These are phyloP conservation scores for Lanmaoa pseudosensibilis DNA, from an alignment of 768 basidiomycete genomes.

Conservation along the genomic window DNA sequence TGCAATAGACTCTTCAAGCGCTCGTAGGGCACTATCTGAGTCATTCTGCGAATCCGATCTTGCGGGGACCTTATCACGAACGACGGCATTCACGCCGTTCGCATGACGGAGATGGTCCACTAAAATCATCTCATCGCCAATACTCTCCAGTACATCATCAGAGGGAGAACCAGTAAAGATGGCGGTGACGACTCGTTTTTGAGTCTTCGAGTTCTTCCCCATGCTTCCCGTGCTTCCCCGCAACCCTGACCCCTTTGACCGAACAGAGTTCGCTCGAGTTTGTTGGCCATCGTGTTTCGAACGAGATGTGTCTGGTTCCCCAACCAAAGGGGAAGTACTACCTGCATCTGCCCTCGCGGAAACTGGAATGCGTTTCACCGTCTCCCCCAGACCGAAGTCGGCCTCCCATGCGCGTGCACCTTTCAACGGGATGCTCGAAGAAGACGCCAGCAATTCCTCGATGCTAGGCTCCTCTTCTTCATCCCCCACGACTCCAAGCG, in stretches of 20 bases:
- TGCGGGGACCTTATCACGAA: not conserved
- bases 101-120: not conserved
- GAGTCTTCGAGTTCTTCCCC: slow-evolving; percentile 7
- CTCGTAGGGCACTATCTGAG: slow-evolving; percentile 9
- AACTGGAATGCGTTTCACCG: slow-evolving; percentile 29
- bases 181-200: slow-evolving; percentile 30
- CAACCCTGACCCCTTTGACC: not conserved
- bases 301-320: not conserved
- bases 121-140: not conserved
- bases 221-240: slow-evolving; percentile 9
- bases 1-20: slow-evolving; percentile 27
- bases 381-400: slow-evolving; percentile 30
- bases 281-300: not conserved
- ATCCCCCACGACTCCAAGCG: not conserved
- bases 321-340: not conserved
- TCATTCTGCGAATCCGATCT: not conserved
- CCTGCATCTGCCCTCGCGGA: not conserved
- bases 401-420: slow-evolving; percentile 35
- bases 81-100: not conserved
- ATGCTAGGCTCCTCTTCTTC: slow-evolving; percentile 29
- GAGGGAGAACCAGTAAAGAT: slow-evolving; percentile 27
- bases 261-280: not conserved
- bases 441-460: slow-evolving; percentile 29
- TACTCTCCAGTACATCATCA: not conserved
- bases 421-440: slow-evolving; percentile 18